Evolutionary conservation across 2,329 filamentous ascomycete species (phyloP).

Genomic region (Phyllosticta ampelicida): DNA sequence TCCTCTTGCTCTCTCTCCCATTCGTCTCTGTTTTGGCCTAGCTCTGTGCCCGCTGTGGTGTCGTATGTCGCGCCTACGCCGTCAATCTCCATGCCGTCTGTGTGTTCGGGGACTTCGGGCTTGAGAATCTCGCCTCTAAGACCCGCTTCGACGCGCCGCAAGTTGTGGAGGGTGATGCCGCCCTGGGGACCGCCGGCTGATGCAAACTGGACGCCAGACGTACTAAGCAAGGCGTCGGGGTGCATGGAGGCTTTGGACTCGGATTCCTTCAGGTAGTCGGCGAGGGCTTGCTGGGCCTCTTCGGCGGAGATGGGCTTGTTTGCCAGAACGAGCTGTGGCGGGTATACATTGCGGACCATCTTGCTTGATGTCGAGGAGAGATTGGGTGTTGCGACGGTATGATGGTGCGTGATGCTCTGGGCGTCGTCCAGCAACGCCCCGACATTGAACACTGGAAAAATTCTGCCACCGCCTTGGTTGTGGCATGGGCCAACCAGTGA

Average conservation of each 20-base stretch:
- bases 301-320: constrained; percentile 21
- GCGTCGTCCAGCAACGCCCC: not conserved
- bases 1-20: constrained; percentile 25
- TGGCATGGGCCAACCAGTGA: no score
- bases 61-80: constrained; percentile 5
- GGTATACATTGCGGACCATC: constrained; percentile 27
- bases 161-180: constrained; percentile 41
- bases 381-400: not conserved
- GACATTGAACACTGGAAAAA: constrained; percentile 5
- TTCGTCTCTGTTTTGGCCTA: constrained; percentile 12
- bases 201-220: constrained; percentile 32
- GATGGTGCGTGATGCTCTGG: not conserved
- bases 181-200: constrained; percentile 34
- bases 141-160: constrained; percentile 43
- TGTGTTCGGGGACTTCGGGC: constrained; percentile 23
- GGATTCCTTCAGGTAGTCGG: constrained; percentile 31
- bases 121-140: constrained; percentile 41
- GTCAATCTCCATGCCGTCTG: constrained; percentile 11
- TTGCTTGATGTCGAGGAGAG: not conserved
- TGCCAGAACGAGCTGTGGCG: constrained; percentile 23
- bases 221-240: constrained; percentile 36
- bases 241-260: constrained; percentile 35
- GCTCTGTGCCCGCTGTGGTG: constrained; percentile 8
- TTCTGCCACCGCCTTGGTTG: constrained; percentile 8
- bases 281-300: constrained; percentile 26